Conservation (phyloP, 2,329 filamentous ascomycete species). For the Graphiopsis chlorocephala region DNA sequence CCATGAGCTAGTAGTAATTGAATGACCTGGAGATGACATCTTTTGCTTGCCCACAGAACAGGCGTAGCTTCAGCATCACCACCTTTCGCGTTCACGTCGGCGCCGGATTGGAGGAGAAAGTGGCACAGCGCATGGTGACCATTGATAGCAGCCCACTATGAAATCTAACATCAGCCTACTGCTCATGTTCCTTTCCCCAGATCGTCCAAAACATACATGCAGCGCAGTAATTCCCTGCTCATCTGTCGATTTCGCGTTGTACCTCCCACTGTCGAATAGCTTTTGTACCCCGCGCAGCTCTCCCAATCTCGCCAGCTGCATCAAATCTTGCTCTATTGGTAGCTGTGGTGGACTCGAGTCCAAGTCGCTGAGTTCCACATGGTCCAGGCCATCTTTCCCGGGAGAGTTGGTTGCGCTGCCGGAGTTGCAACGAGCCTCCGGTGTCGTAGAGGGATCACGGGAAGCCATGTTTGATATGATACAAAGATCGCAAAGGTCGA, state of each 20-base stretch:
- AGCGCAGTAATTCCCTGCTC: conserved; percentile 92
- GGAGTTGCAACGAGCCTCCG: conserved; percentile 16
- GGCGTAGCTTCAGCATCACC: conserved; percentile 93
- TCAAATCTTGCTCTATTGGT: conserved; percentile 74
- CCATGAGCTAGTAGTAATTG: conserved; percentile 87
- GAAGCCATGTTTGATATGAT: conserved; percentile 18
- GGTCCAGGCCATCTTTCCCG: conserved; percentile 34
- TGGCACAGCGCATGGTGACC: conserved; percentile 98
- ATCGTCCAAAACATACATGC: conserved; percentile 62
- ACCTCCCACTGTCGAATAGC: conserved; percentile 79
- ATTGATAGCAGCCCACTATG: conserved; percentile 96
- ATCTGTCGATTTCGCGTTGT: conserved; percentile 78
- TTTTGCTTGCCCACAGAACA: conserved; percentile 93
- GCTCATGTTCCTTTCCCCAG: not conserved
- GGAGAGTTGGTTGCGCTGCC: conserved; percentile 21
- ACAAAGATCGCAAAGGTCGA: not conserved
- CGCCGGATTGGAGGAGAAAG: conserved; percentile 81
- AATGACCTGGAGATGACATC: conserved; percentile 95
- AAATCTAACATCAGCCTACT: conserved; percentile 10
- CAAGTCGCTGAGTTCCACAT: conserved; percentile 36
- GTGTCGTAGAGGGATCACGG: conserved; percentile 20
- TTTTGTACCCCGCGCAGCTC: conserved; percentile 84
- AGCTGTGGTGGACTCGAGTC: conserved; percentile 37
- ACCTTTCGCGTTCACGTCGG: conserved; percentile 91
- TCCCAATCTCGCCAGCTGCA: conserved; percentile 89